Base-by-base conservation (phyloP, 257 asterid genomes). In the Marsdenia floribunda region DNA sequence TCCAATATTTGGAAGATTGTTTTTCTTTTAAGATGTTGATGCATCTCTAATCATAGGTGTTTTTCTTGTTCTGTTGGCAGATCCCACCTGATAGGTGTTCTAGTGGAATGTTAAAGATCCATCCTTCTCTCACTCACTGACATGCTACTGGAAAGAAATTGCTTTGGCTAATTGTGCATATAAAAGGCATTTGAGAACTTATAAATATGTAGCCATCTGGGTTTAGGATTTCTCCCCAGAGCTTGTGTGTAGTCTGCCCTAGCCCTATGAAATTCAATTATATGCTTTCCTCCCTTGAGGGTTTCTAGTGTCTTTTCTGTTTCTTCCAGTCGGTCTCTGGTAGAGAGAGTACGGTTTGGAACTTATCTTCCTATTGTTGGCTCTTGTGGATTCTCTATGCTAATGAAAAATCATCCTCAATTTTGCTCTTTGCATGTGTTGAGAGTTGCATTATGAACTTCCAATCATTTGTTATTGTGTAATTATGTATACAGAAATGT, bases 51-150 rank as follows among this genome's bases (percentile, higher is more conserved):
- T 14, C 21, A 53, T 10, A 19, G 49, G 2, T 15, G 16, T 2
- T 50, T 29, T 10, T 37, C 8, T 54, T 60, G 12, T 55, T 50
- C 52, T 21, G 13, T 10, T 71, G n/a, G 6, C 75, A 72, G 75
- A 55, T 72, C 40, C 66, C 49, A 24, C 75, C 21, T 21, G 35
- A 54, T 7, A 4, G 53, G 66, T 26, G 21, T 54, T 24, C 47
- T 35, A 4, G 21, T 52, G 65, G 65, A 71, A 40, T 53, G 46
- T 71, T 35, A 13, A 72, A 21, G 38, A 42, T 54, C 54, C 63
- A 38, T 72, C 47, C 38, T 72, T 37, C 67, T 72, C 67, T 72
- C 75, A 1, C 67, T 72, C 67, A 1, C 52, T 71, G 50, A 35
- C 75, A 5, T 53, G 75, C 52, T 52, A 38, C 67, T 55, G 53